phyloP scores from a whole-genome alignment of 2,329 filamentous ascomycete species.

The Hyphodiscus sp. region DNA sequence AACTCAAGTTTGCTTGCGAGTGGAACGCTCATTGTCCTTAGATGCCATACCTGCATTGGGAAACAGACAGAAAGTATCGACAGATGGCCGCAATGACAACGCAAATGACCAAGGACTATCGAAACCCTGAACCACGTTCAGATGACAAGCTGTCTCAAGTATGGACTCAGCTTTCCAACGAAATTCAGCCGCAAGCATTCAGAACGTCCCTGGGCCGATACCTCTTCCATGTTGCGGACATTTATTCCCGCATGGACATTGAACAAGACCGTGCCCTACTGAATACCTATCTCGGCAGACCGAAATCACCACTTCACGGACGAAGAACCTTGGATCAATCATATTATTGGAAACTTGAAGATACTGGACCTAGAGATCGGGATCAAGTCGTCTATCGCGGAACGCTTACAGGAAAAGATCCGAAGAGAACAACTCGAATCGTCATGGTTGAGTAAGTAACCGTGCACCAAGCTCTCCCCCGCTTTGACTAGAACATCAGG shows the following conservation, averaged over 20 bases:
- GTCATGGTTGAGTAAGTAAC: conserved; percentile 34
- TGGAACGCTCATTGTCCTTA: neutral
- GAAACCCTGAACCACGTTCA: neutral
- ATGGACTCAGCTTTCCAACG: too few relatives aligned
- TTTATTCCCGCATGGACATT: conserved; percentile 21
- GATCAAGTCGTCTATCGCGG: conserved; percentile 23
- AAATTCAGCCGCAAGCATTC: too few relatives aligned
- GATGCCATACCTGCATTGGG: conserved; percentile 28
- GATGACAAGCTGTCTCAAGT: neutral
- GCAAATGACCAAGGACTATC: conserved; percentile 1
- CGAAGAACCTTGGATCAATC: conserved; percentile 40
- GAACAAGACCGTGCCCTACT: conserved; percentile 18
- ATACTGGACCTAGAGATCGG: conserved; percentile 32
- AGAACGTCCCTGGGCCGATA: conserved; percentile 8
- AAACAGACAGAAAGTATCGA: conserved; percentile 14
- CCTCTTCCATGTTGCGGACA: conserved; percentile 13
- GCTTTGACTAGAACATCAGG: too few relatives aligned
- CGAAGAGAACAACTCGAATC: conserved; percentile 15
- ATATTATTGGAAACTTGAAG: conserved; percentile 34
- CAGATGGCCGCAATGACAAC: conserved; percentile 16
- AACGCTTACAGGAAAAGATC: conserved; percentile 8
- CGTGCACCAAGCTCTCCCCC: too few relatives aligned
- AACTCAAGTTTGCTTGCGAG: neutral
- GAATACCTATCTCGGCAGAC: conserved; percentile 11
- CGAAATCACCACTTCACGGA: conserved; percentile 34